Evolutionary conservation across 2,329 filamentous ascomycete genomes (phyloP), one percentile per base, ranked within the genome.

Genomic region (Triangularia setosa): DNA sequence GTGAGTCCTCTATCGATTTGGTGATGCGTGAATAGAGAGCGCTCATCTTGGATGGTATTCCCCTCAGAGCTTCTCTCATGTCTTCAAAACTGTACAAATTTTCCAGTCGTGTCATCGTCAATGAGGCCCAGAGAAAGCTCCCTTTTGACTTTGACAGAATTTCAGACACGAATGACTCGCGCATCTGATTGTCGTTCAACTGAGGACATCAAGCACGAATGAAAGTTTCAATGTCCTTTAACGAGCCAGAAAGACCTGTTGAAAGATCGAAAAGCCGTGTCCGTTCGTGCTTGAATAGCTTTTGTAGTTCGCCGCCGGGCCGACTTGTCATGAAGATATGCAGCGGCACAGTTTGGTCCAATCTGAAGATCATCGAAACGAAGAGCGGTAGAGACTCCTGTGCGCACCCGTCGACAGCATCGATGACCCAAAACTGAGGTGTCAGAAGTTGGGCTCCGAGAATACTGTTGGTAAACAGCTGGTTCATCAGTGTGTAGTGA

Each of bases 111-210:
- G 60, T 56, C 48, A 69, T 61, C 27, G 65, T 69, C 5, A 72
- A 60, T 1, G 69, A 69, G 2, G 68, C 69, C 69, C 70, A 72
- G 9, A 71, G 65, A 55, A 72, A 72, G 21, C 68, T 67, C 12
- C 69, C 69, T 16, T 67, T 65, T 1, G 68, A 70, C 21, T 67
- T 69, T 18, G 54, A 28, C 1, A 70, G 52, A 7, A 71, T 62
- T 8, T 64, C 53, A 1, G 62, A 24, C 2, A 69, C 24, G 14
- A 70, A 48, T 3, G 30, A 12, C 23, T 63, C 25, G 35, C 62
- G 55, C 14, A n/a, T 33, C 24, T 21, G 12, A 24, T 52, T 6
- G 24, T 54, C 48, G 2, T 16, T 12, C 23, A 60, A 21, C 9
- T 28, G 40, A 2, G 63, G 21, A 7, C 60, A 62, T 18, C 23